A percentile compares a stretch with the other conserved stretches of the same genome.
Conservation (phyloP, 1,284 basidiomycete species). For the Fistulina hepatica region DNA sequence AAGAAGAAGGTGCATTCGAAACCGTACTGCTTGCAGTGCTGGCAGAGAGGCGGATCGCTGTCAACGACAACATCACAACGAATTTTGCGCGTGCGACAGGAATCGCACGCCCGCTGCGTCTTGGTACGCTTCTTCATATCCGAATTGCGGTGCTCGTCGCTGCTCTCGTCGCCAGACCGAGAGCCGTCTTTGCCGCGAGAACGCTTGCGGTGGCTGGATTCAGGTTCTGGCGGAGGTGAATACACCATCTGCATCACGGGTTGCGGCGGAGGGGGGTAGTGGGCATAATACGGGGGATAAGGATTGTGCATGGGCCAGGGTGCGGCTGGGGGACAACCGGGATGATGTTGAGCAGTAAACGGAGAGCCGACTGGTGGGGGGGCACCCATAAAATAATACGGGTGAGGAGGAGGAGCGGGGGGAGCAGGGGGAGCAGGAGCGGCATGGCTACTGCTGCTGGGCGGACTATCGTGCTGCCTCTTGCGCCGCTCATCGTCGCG, state of each 20-base stretch:
- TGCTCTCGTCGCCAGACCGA: conserved; percentile 48
- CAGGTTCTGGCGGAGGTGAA: neutral
- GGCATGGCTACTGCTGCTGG: no score
- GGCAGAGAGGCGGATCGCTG: conserved; percentile 65
- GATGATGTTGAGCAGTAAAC: conserved; percentile 41
- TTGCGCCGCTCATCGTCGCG: no score
- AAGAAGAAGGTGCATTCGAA: conserved; percentile 96
- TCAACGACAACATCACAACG: conserved; percentile 74
- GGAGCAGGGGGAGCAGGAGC: conserved; percentile 38
- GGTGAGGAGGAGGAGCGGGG: conserved; percentile 24
- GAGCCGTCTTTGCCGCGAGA: no score
- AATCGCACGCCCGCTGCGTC: conserved; percentile 82
- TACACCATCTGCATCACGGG: neutral
- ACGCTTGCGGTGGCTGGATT: conserved; percentile 44
- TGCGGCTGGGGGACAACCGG: conserved; percentile 25
- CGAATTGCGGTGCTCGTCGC: neutral
- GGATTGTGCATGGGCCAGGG: conserved; percentile 23
- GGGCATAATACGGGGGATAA: conserved; percentile 38
- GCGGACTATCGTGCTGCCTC: no score
- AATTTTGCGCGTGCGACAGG: conserved; percentile 90
- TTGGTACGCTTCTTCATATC: conserved; percentile 82
- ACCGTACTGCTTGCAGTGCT: conserved; percentile 82
- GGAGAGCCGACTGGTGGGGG: conserved; percentile 40
- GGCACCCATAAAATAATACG: conserved; percentile 51
- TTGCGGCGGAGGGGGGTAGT: conserved; percentile 38